Base-by-base conservation (phyloP, 495 filamentous ascomycete species). In the Penicillium goetzii region DNA sequence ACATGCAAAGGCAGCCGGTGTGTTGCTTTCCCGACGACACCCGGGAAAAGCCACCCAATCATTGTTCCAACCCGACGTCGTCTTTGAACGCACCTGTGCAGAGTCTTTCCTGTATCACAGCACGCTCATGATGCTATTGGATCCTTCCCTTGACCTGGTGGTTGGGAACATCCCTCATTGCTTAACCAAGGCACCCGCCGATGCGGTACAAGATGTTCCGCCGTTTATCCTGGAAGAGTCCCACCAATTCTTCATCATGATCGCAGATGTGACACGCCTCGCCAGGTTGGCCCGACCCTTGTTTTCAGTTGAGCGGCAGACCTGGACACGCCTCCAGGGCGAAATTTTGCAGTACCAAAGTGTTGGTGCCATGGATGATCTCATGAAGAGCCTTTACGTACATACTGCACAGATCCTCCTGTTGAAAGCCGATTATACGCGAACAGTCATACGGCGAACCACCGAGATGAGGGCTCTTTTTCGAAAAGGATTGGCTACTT, bases 121-220 rank as follows among this genome's bases (percentile, higher is more conserved):
- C 43, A 47, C 43, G 21, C 43, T 47, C 21, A 47, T 25, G 19
- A 47, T 47, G 43, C 43, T 47, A 21, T 47, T 47, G 19, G 43
- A 47, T 17, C 43, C 43, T 12, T 47, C 43, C 2, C 10, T 25
- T 0, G 21, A 47, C 10, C 9, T 47, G 9, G 19, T 12, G 11
- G 15, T 9, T n/a, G 15, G 21, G 5, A 47, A 47, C 19, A 14
- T 47, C 2, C 43, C 43, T 2, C 10, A 8, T 25, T 47, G 43
- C 4, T 25, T 47, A 12, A 25, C 15, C 1, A 14, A 12, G 19
- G 15, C 4, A 6, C 21, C 10, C 2, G 21, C 19, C 43, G 9
- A 12, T 47, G 12, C 21, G 21, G 2, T 17, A 47, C 43, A 47
- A 25, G 43, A 10, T 21, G 10, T 47, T 25, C 43, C 43, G 19